Evolutionary conservation across 768 basidiomycete genomes (phyloP).

Genomic region (Pisolithus sp.): DNA sequence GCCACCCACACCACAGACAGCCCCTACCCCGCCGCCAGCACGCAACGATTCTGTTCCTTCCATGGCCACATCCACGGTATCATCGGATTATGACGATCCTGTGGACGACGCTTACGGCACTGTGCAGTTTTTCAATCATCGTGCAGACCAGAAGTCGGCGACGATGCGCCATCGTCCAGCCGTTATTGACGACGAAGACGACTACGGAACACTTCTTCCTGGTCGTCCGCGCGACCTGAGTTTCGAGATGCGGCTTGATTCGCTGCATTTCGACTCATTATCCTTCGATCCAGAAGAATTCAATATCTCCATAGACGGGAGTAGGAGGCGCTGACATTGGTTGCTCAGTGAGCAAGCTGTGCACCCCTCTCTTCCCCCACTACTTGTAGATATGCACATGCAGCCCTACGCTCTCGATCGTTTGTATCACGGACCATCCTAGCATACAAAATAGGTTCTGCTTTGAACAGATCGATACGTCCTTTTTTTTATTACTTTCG

Average conservation of each 20-base stretch:
- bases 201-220: slow-evolving; percentile 1
- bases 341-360: not conserved
- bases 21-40: slow-evolving; percentile 2
- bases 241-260: slow-evolving; percentile 64
- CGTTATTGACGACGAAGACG: not conserved
- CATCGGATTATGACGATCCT: slow-evolving; percentile 14
- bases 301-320: slow-evolving; percentile 19
- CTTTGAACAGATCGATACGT: too few species aligned
- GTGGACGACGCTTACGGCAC: slow-evolving; percentile 11
- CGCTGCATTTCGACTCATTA: slow-evolving; percentile 65
- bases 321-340: slow-evolving; percentile 9
- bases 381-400: not conserved
- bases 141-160: slow-evolving; percentile 12
- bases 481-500: too few species aligned
- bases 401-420: too few species aligned
- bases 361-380: too few species aligned
- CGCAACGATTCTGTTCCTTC: slow-evolving; percentile 2
- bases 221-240: slow-evolving; percentile 34
- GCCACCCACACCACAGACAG: slow-evolving; percentile 1
- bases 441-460: too few species aligned
- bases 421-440: too few species aligned
- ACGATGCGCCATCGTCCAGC: slow-evolving; percentile 4
- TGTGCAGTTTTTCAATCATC: slow-evolving; percentile 12
- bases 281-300: slow-evolving; percentile 63
- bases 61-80: slow-evolving; percentile 7